Evolutionary conservation across 169 alveolate genomes (phyloP).

Genomic region (Plasmodium relictum): DNA sequence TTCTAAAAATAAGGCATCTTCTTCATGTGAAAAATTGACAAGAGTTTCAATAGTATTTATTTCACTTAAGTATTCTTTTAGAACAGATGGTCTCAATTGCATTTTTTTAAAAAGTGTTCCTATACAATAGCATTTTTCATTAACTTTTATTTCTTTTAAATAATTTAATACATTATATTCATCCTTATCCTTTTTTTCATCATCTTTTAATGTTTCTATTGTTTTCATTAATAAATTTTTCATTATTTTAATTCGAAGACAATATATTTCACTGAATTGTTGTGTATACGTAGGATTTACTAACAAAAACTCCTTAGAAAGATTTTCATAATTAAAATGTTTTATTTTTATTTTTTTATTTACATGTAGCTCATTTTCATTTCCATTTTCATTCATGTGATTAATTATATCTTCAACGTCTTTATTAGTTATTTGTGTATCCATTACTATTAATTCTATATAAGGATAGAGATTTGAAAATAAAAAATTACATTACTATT

Average conservation of each 20-base stretch:
- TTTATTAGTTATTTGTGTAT: constrained; percentile 6
- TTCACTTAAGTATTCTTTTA: constrained; percentile 78
- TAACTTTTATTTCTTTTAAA: constrained; percentile 46
- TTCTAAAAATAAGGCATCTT: constrained; percentile 62
- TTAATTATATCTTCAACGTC: constrained; percentile 19
- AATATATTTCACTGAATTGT: constrained; percentile 56
- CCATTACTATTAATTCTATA: constrained; percentile 22
- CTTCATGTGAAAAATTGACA: constrained; percentile 47
- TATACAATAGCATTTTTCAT: constrained; percentile 78
- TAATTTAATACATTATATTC: constrained; percentile 21
- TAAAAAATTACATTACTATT: no score
- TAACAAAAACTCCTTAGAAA: constrained; percentile 28
- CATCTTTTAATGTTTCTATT: not conserved
- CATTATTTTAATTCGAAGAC: constrained; percentile 40
- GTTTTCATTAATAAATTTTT: constrained; percentile 45
- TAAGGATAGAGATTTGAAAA: no score
- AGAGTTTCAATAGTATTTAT: constrained; percentile 3
- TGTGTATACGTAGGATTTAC: constrained; percentile 60
- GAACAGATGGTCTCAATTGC: constrained; percentile 81
- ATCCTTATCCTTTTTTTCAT: not conserved
- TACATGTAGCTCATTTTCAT: constrained; percentile 18
- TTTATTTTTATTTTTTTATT: constrained; percentile 37
- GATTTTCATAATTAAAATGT: constrained; percentile 37
- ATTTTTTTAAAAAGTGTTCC: constrained; percentile 83
- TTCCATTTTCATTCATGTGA: constrained; percentile 3